Evolutionary conservation across 805 yeast species (phyloP), one percentile per base, ranked within the genome.

Genomic region (Cyberlindnera americana): DNA sequence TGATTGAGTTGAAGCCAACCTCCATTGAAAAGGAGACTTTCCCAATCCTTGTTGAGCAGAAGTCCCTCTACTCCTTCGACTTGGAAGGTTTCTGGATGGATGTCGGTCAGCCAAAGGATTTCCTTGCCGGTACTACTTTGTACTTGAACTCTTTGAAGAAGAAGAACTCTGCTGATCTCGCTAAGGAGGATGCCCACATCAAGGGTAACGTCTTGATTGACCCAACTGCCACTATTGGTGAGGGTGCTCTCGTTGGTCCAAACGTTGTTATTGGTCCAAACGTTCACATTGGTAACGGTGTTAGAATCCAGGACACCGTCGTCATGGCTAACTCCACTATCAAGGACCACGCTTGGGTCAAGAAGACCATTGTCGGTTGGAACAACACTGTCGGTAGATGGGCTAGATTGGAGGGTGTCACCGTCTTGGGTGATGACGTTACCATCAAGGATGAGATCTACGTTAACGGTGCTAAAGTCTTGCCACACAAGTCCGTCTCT

Each of bases 21-120:
- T 91, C 98, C 38, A 93, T 93, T 59, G 99, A 93, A 78, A 90
- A 90, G 83, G 99, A 93, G 78, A 90, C 97, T 56, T 93, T 93
- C 96, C 99, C 99, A 60, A 71, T 74, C 59, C 78, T 93, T 59
- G 97, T 95, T 53, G 95, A 86, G 70, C 72, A 83, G 64, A 89
- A 83, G 62, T 77, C 83, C 46, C 77, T 93, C 60, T 93, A 82
- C 77, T 90, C 98, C 40, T 93, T 86, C 62, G 99, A 93, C 69
- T 80, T 93, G 62, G 97, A 93, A 75, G 98, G 99, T 53, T 93
- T 81, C 86, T 93, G 99, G 99, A 93, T 93, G 99, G 99, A 93
- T 69, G 97, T 93, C 56, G 99, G 99, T 69, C 99, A 93, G 77
- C 99, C 99, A 78, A 93, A 91, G 80, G 99, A 93, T 72, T 93